These are phyloP conservation scores for Arxiozyma slooffiae DNA, from an alignment of 1,139 yeast genomes.

Conservation along the genomic window DNA sequence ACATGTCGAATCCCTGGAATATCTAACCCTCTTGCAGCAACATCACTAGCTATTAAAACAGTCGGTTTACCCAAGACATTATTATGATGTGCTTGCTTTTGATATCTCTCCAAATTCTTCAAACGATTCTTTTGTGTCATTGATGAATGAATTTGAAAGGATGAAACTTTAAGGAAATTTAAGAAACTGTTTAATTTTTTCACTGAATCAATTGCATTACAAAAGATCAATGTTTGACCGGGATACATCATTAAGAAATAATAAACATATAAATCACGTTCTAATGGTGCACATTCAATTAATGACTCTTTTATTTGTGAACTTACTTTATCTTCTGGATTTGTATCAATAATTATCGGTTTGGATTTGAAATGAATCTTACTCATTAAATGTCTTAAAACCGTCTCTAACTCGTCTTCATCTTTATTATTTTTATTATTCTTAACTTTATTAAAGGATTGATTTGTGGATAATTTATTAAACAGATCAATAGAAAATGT, in stretches of 20 bases:
- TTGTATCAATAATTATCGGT: constrained; percentile 69
- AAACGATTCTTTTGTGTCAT: constrained; percentile 93
- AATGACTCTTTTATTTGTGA: constrained; percentile 72
- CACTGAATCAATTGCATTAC: constrained; percentile 89
- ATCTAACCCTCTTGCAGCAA: constrained; percentile 97
- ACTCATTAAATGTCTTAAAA: constrained; percentile 44
- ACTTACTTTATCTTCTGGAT: constrained; percentile 77
- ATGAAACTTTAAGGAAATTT: constrained; percentile 56
- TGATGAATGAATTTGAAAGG: constrained; percentile 81
- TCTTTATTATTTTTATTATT: constrained; percentile 32
- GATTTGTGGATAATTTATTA: constrained; percentile 49
- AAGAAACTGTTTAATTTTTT: constrained; percentile 73
- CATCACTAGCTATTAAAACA: constrained; percentile 88
- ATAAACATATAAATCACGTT: constrained; percentile 82
- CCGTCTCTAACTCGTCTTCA: constrained; percentile 45
- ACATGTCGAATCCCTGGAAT: constrained; percentile 88
- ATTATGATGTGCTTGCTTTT: constrained; percentile 39
- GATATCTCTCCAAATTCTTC: constrained; percentile 69
- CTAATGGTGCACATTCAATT: constrained; percentile 84
- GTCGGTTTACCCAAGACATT: constrained; percentile 37
- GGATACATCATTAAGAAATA: constrained; percentile 81
- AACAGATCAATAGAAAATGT: constrained; percentile 81
- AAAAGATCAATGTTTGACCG: constrained; percentile 83
- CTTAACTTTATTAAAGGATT: constrained; percentile 28
- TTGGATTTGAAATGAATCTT: constrained; percentile 53